These are phyloP conservation scores for Strobilomyces echinocephalus DNA, from an alignment of 768 basidiomycete species.

Conservation along the genomic window DNA sequence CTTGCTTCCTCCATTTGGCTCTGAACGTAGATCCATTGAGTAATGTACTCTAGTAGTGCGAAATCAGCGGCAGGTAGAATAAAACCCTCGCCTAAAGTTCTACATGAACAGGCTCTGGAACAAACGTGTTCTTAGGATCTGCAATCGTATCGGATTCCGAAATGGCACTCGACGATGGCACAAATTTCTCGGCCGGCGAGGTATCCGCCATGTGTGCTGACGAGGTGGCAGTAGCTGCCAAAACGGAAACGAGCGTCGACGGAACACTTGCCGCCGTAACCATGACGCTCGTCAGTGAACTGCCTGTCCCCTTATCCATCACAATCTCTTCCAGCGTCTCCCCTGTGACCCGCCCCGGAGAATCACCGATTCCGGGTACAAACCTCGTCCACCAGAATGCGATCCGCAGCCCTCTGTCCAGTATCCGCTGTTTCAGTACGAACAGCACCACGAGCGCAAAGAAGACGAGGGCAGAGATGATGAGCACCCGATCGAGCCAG, in stretches of 20 bases:
- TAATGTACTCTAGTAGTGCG: too few relatives aligned
- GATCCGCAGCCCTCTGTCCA: conserved; percentile 73
- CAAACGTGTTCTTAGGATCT: neutral
- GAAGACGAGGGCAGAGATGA: conserved; percentile 73
- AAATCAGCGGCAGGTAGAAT: too few relatives aligned
- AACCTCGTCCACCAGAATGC: conserved; percentile 89
- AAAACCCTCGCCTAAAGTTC: conserved; percentile 12
- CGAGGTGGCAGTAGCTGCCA: conserved; percentile 4
- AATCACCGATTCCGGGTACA: conserved; percentile 37
- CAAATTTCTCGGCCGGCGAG: neutral
- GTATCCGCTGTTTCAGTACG: conserved; percentile 80
- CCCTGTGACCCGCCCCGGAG: conserved; percentile 1
- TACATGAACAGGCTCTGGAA: conserved; percentile 7
- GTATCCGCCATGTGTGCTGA: neutral
- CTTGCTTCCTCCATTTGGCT: too few relatives aligned
- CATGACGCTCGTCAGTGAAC: conserved; percentile 8
- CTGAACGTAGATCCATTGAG: too few relatives aligned
- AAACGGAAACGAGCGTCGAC: conserved; percentile 11
- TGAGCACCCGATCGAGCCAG: conserved; percentile 85
- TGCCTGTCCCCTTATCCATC: neutral
- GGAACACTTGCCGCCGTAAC: neutral
- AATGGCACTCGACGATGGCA: neutral
- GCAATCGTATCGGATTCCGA: neutral
- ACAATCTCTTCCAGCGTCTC: conserved; percentile 7
- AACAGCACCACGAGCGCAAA: conserved; percentile 82